Conservation (phyloP, 1,139 yeast genomes). For the Blastobotrys petasosporus region DNA sequence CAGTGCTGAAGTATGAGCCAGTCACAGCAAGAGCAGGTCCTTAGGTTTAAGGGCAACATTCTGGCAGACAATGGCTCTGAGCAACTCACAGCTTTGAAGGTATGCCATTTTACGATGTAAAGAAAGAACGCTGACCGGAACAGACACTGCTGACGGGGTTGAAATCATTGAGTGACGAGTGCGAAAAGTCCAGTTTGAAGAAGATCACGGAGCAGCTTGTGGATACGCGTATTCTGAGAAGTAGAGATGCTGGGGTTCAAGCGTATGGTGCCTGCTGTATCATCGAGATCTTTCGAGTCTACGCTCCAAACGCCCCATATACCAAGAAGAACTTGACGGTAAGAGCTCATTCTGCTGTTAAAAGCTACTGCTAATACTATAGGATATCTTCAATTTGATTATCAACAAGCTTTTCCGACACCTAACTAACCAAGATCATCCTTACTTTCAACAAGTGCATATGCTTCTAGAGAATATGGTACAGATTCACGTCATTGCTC, state of each 20-base stretch:
- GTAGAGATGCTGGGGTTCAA: slow-evolving; percentile 64
- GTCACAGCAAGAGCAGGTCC: neutral
- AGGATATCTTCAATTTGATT: slow-evolving; percentile 36
- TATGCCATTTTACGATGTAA: neutral
- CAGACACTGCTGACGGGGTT: slow-evolving; percentile 4
- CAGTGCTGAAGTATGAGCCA: no score
- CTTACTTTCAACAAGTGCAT: slow-evolving; percentile 61
- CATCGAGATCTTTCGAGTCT: slow-evolving; percentile 67
- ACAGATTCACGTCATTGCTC: slow-evolving; percentile 72
- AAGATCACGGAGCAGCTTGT: slow-evolving; percentile 48
- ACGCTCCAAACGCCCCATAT: slow-evolving; percentile 91
- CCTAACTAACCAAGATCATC: slow-evolving; percentile 53
- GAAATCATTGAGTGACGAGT: slow-evolving; percentile 1
- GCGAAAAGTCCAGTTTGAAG: slow-evolving; percentile 34
- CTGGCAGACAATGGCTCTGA: slow-evolving; percentile 8
- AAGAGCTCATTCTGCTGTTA: slow-evolving; percentile 16
- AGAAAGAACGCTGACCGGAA: neutral
- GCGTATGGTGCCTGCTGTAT: slow-evolving; percentile 69
- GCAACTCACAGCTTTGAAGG: slow-evolving; percentile 10
- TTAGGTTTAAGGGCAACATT: slow-evolving; percentile 7
- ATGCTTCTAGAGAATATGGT: slow-evolving; percentile 64
- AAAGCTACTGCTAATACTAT: neutral
- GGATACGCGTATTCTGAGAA: slow-evolving; percentile 52
- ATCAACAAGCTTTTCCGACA: slow-evolving; percentile 52
- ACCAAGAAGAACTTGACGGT: slow-evolving; percentile 56